Evolutionary conservation across 176 grass and related monocot genomes (phyloP).

Genomic region (Eragrostis curvula): DNA sequence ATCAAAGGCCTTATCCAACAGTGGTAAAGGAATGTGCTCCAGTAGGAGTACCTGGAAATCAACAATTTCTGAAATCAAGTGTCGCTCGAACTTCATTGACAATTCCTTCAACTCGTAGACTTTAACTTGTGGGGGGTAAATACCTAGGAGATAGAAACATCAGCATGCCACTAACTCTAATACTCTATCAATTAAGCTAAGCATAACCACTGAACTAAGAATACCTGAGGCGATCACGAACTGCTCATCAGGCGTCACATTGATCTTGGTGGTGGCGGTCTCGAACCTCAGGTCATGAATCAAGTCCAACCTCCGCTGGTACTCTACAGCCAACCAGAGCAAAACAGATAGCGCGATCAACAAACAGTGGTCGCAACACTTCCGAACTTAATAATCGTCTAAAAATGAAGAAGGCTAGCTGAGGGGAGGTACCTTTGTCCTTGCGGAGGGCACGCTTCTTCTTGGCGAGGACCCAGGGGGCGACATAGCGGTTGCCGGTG

Average conservation of each 20-base stretch:
- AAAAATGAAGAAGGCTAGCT: not conserved
- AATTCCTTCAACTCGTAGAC: constrained; percentile 87
- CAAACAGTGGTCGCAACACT: not conserved
- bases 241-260: constrained; percentile 69
- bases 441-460: constrained; percentile 73
- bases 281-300: constrained; percentile 92
- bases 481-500: constrained; percentile 56
- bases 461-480: constrained; percentile 71
- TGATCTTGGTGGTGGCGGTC: constrained; percentile 76
- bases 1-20: not conserved
- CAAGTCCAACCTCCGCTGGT: constrained; percentile 74
- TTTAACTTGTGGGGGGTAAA: constrained; percentile 95
- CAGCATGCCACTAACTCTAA: not conserved
- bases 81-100: constrained; percentile 94
- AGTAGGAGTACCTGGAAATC: constrained; percentile 72
- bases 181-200: not conserved
- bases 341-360: not conserved
- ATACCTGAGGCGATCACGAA: constrained; percentile 89
- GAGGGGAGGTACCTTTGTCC: constrained; percentile 50
- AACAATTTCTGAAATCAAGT: constrained; percentile 88
- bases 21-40: not conserved
- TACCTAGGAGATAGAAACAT: constrained; percentile 52
- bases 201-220: constrained; percentile 7
- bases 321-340: constrained; percentile 54
- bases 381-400: too few relatives aligned